Conservation (phyloP, 129 eudicot genomes). For the sunflower (Helianthus annuus) region HanXRQr2.0-SUNRISE NC_035433.2:129788825-129789324, state of each 20-base stretch:
- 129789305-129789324: conserved; percentile 69
- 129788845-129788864: not conserved
- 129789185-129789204: conserved; percentile 73
- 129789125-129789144: conserved; percentile 63
- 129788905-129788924: not conserved
- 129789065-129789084: conserved; percentile 76
- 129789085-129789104: conserved; percentile 83
- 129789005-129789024: conserved; percentile 67
- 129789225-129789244: conserved; percentile 54
- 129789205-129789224: conserved; percentile 65
- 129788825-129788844: not conserved
- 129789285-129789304: conserved; percentile 47
- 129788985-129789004: conserved; percentile 95
- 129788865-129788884: not conserved
- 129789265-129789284: conserved; percentile 60
- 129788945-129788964: conserved; percentile 19
- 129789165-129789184: conserved; percentile 88
- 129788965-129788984: conserved; percentile 53
- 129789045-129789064: conserved; percentile 76
- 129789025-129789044: conserved; percentile 60
- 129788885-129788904: not conserved
- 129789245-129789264: conserved; percentile 65
- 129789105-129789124: conserved; percentile 95
- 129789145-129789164: conserved; percentile 89
- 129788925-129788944: not conserved